These are phyloP conservation scores for Thymus mandschuricus DNA, from an alignment of 257 asterid species.

Conservation along the genomic window DNA sequence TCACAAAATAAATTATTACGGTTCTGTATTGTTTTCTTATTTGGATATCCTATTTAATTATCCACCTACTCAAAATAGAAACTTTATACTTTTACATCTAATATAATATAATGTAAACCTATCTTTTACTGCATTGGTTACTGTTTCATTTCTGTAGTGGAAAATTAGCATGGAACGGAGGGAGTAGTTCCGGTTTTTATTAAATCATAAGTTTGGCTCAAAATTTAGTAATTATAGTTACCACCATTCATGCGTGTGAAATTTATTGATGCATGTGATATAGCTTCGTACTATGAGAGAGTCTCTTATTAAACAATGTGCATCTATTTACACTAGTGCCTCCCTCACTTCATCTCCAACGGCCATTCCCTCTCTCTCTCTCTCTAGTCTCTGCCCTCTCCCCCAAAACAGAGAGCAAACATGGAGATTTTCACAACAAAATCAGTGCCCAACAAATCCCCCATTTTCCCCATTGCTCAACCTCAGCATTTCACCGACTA, in stretches of 20 bases:
- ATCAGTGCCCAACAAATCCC: constrained; percentile 53
- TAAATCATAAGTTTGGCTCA: neutral
- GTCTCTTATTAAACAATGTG: constrained; percentile 34
- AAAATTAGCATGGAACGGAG: too few species aligned
- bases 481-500: constrained; percentile 78
- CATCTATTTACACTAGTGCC: constrained; percentile 33
- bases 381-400: neutral
- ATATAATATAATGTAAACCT: too few species aligned
- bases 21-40: too few species aligned
- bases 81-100: too few species aligned
- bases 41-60: too few species aligned
- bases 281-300: constrained; percentile 12
- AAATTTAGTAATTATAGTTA: neutral
- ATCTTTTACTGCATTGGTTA: too few species aligned
- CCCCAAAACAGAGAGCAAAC: neutral
- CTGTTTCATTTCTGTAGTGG: too few species aligned
- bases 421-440: constrained; percentile 14
- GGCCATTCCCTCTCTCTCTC: constrained; percentile 30
- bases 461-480: constrained; percentile 54
- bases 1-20: too few species aligned
- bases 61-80: too few species aligned
- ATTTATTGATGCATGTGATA: constrained; percentile 21
- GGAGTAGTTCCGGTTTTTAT: neutral
- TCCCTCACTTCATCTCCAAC: constrained; percentile 42
- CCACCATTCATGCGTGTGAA: constrained; percentile 27